Conservation (phyloP, 2,329 filamentous ascomycete species). For the Colletotrichum paranaense region DNA sequence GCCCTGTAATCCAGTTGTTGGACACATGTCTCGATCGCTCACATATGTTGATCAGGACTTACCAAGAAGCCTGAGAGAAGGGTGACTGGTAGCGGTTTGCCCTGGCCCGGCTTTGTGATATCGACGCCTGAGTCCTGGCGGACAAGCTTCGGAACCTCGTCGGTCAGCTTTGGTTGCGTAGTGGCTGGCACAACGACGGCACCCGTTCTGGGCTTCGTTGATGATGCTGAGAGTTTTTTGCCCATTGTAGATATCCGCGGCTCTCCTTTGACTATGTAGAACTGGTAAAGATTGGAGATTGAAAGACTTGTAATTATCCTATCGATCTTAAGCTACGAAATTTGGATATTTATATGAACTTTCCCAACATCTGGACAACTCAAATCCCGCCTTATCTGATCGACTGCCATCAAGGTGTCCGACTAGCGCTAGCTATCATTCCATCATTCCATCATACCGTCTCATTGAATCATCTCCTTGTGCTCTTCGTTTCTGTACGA, state of each 20-base stretch:
- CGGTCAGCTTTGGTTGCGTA: neutral
- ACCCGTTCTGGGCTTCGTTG: conserved; percentile 8
- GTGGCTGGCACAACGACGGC: neutral
- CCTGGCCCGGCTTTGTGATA: neutral
- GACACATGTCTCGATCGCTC: neutral
- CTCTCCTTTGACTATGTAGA: too few relatives aligned
- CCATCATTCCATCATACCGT: neutral
- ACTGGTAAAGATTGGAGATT: neutral
- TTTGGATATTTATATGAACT: conserved; percentile 9
- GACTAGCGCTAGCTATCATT: neutral
- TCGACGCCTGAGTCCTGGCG: conserved; percentile 28
- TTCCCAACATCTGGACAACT: neutral
- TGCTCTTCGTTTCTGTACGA: neutral
- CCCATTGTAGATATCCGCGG: conserved; percentile 2
- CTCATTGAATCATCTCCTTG: neutral
- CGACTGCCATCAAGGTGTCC: conserved; percentile 30
- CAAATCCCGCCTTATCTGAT: too few relatives aligned
- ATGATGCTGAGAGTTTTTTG: conserved; percentile 23
- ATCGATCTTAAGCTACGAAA: neutral
- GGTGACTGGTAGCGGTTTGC: conserved; percentile 63
- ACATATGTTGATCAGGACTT: conserved; percentile 21
- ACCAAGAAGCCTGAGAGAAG: conserved; percentile 71
- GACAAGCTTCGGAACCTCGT: conserved; percentile 15
- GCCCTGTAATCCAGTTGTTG: conserved; percentile 54
- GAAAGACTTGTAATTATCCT: neutral